Evolutionary conservation across 306 rosid species (phyloP).

Genomic region (Vigna trinervia): DNA sequence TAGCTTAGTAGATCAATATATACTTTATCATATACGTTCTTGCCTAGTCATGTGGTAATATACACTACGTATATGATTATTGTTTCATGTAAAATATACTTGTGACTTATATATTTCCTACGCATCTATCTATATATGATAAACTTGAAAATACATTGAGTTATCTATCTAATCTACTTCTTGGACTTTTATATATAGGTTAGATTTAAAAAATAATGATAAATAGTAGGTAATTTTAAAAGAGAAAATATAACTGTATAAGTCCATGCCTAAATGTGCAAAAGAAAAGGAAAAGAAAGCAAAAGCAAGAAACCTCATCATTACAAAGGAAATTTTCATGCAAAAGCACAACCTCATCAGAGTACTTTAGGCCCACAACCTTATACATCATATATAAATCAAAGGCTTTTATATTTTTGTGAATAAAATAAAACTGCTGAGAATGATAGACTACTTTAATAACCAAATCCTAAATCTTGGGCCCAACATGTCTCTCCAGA

Average conservation of each 20-base stretch:
- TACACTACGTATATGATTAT: no score
- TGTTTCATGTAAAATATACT: no score
- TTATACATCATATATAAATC: slow-evolving; percentile 49
- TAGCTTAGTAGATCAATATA: no score
- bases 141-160: no score
- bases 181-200: not conserved
- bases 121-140: no score
- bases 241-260: not conserved
- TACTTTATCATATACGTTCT: no score
- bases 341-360: slow-evolving; percentile 47
- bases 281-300: slow-evolving; percentile 3
- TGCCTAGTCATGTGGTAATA: no score
- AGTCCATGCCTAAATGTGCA: slow-evolving; percentile 45
- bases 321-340: slow-evolving; percentile 63
- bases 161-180: no score
- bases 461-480: slow-evolving; percentile 67
- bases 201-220: not conserved
- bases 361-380: slow-evolving; percentile 54
- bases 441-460: slow-evolving; percentile 55
- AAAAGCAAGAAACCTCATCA: slow-evolving; percentile 52
- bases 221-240: not conserved
- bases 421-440: slow-evolving; percentile 38
- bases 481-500: slow-evolving; percentile 55
- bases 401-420: slow-evolving; percentile 54
- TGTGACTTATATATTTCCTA: no score